Base-by-base conservation (phyloP, 1,139 yeast genomes). In the Taphrina deformans region DNA sequence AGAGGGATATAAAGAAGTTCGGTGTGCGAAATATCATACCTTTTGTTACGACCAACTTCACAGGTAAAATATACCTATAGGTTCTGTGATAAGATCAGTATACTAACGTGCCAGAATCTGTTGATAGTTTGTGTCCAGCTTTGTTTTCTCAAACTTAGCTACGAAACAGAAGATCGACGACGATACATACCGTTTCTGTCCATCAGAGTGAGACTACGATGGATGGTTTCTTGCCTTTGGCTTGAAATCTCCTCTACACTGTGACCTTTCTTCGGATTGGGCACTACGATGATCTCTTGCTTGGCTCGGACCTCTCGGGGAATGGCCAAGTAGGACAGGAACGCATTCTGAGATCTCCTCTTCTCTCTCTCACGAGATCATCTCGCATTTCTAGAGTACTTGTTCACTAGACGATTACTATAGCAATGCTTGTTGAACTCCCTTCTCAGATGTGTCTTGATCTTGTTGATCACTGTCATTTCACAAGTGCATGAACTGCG, bases 131-230 rank as follows among this genome's bases (percentile, higher is more conserved):
- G 58, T 40, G 58, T 53, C 58, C 58, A 53, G 58, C 40, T 53
- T 53, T 53, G 58, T 53, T 53, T 53, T 53, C 35, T 24, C 27
- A 53, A 53, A 53, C 58, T 27, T 12, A 53, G 58, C 58, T 53
- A 53, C 58, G 58, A 53, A 53, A 31, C 58, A 38, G 31, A 53
- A 53, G 48, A 53, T 38, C 58, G 58, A 53, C 46, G 58, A 53
- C 38, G 58, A 53, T 53, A 38, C 35, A 21, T 23, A 38, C 35
- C 58, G 58, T 53, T 53, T 53, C 58, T 53, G 58, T 53, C 58
- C 58, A 53, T 53, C 58, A 53, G 58, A 53, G 58, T 53, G 58
- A 53, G 58, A 38, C 58, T 53, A 53, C 58, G 58, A 53, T 53
- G 58, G 58, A 38, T 24, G 58, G 16, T 38, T 23, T 53, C 58